phyloP scores from a whole-genome alignment of 495 filamentous ascomycete species.

The Neurospora sp. region DNA sequence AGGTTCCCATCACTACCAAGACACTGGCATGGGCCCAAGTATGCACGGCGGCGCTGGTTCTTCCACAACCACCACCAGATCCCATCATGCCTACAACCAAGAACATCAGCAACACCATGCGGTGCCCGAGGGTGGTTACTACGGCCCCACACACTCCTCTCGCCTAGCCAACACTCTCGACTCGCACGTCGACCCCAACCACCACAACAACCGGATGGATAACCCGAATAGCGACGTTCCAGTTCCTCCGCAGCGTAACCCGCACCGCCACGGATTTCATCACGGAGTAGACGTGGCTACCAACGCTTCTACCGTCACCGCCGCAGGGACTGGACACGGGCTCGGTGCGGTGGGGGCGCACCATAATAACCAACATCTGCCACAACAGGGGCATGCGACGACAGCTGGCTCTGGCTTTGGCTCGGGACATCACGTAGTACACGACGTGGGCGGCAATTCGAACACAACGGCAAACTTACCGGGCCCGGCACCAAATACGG shows the following conservation, averaged over 20 bases:
- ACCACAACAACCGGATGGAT: constrained; percentile 2
- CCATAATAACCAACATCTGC: neutral
- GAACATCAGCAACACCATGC: constrained; percentile 9
- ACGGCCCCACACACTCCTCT: constrained; percentile 21
- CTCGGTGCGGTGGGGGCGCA: neutral
- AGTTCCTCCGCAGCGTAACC: neutral
- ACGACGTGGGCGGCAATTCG: neutral
- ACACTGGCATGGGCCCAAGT: neutral
- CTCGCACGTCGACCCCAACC: constrained; percentile 11
- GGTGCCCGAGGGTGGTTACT: constrained; percentile 23
- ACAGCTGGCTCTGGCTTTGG: neutral
- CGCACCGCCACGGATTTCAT: neutral
- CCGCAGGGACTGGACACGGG: neutral
- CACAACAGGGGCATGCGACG: neutral
- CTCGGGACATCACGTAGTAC: neutral
- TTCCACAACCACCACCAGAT: neutral
- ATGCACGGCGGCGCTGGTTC: constrained; percentile 6
- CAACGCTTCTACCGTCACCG: neutral
- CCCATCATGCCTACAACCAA: constrained; percentile 13
- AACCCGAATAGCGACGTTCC: neutral
- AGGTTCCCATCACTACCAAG: constrained; percentile 7
- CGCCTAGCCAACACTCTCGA: constrained; percentile 23
- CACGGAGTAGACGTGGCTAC: neutral
- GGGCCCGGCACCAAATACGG: constrained; percentile 28
- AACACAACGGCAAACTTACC: constrained; percentile 1